Base-by-base conservation (phyloP, 208 protist species). In the Zelonia costaricensis region DNA sequence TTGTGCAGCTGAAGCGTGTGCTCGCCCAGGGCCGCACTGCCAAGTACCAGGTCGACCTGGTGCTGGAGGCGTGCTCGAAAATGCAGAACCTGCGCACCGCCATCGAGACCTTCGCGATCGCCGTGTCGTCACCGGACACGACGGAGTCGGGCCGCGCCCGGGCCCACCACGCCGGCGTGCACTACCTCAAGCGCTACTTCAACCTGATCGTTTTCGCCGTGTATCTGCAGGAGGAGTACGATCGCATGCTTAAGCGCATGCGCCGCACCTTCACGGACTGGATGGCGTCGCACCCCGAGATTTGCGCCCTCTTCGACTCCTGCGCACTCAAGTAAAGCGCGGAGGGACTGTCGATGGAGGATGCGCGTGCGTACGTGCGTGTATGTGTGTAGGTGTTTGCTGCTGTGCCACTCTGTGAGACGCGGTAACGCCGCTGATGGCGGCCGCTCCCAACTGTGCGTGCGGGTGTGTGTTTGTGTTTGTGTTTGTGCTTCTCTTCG, bases 71-170 rank as follows among this genome's bases (percentile, higher is more conserved):
- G 54, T 95, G 89, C 73, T 84, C 78, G 10, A 70, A 76, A 47
- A 93, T 95, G 86, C 89, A 95, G 71, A 95, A 95, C 66, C 66
- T 95, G 36, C 85, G 89, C 28, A 93, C 82, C 0, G 85, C 89
- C 10, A 95, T 93, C 58, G 89, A 95, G 49, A 38, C 36, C n/a
- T 91, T 92, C 60, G 89, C 72, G 10, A 63, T 88, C n/a, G 59
- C 80, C 38, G 65, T 79, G 47, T 51, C 67, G 52, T 92, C 86
- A 31, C 86, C 89, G 0, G 89, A 95, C 57, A 77, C 71, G 18
- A 84, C 84, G 3, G 89, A 95, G 75, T 27, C 65, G 4, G 72
- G 69, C 44, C 83, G 89, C 35, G 89, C 86, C 5, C 89, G 82
- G 10, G 85, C 89, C 10, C 89, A 95, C 62, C 84, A 95, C 62